Evolutionary conservation across 1,139 yeast species (phyloP).

Genomic region (Suhomyces taliae): DNA sequence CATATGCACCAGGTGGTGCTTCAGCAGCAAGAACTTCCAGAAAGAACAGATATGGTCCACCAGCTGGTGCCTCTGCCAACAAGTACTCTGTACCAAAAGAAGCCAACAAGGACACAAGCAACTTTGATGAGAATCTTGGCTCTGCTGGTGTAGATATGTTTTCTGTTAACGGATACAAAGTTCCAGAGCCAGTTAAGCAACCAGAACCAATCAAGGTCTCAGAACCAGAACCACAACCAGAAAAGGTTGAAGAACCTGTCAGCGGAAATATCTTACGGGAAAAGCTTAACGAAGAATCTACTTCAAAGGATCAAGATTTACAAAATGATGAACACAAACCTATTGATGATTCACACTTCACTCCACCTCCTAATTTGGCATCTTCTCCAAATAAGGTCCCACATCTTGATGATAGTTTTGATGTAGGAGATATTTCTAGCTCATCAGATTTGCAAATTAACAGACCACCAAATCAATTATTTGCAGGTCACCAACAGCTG

Average conservation of each 20-base stretch:
- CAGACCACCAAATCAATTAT: slow-evolving; percentile 7
- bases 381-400: slow-evolving; percentile 3
- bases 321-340: neutral
- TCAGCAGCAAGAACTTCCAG: slow-evolving; percentile 10
- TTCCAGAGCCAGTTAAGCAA: neutral
- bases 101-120: slow-evolving; percentile 1
- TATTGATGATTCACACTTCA: slow-evolving; percentile 2
- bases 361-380: slow-evolving; percentile 4
- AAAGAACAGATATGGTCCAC: slow-evolving; percentile 32
- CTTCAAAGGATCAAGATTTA: neutral
- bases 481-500: slow-evolving; percentile 9
- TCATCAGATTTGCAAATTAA: slow-evolving; percentile 5
- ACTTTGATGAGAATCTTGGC: neutral
- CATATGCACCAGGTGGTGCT: slow-evolving; percentile 40
- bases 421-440: slow-evolving; percentile 16
- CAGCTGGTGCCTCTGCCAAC: slow-evolving; percentile 14
- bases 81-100: slow-evolving; percentile 17
- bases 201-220: neutral
- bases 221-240: slow-evolving; percentile 11
- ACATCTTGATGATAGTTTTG: slow-evolving; percentile 36
- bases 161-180: slow-evolving; percentile 20
- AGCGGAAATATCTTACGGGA: neutral
- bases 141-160: slow-evolving; percentile 38
- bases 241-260: slow-evolving; percentile 4
- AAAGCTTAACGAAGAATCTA: neutral